Percentiles rank a stretch among this genome's conserved stretches.
These are phyloP conservation scores for Psophocarpus tetragonolobus DNA, from an alignment of 306 rosid genomes.

Conservation along the genomic window DNA sequence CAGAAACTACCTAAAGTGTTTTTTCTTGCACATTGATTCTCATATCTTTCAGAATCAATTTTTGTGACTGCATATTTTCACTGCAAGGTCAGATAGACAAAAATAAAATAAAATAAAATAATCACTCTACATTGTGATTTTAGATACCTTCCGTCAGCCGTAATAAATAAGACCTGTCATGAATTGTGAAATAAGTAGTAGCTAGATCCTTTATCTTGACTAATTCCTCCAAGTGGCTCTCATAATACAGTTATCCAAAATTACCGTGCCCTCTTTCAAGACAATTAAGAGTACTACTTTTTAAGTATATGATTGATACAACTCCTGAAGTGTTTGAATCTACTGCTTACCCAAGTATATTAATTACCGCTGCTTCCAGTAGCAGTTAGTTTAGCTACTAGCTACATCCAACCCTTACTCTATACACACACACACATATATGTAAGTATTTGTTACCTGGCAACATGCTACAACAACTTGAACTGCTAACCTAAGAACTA, in stretches of 20 bases:
- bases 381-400: not conserved
- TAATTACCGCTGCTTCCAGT: not conserved
- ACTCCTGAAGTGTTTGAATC: not conserved
- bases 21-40: not conserved
- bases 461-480: not conserved
- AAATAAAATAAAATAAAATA: too few species aligned
- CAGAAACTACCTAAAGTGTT: not conserved
- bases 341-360: not conserved
- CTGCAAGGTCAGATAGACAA: not conserved
- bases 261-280: too few species aligned
- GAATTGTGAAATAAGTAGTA: slow-evolving; percentile 9
- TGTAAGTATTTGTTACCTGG: not conserved
- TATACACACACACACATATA: not conserved
- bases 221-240: slow-evolving; percentile 1
- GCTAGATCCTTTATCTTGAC: not conserved
- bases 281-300: not conserved
- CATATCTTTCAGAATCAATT: not conserved
- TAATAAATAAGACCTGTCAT: too few species aligned
- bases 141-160: not conserved
- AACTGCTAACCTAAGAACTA: slow-evolving; percentile 4
- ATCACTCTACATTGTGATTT: not conserved
- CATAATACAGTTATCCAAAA: not conserved
- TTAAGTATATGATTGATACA: not conserved
- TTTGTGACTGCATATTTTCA: not conserved
- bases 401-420: not conserved